Evolutionary conservation across 2,329 filamentous ascomycete species (phyloP).

Genomic region (Sporothrix dimorphospora): DNA sequence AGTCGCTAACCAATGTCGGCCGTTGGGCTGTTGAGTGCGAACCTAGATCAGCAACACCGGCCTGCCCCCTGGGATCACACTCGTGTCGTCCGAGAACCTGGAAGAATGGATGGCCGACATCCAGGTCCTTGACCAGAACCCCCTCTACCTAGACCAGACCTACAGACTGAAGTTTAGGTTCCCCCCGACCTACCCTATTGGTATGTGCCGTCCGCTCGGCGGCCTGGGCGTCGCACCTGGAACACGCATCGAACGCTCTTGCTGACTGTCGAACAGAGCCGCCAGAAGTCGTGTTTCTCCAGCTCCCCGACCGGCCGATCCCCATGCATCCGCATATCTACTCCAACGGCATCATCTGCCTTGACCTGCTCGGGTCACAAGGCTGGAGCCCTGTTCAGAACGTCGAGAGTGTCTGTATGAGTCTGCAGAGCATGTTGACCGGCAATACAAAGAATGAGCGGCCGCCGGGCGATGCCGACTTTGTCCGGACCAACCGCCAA

Average conservation of each 20-base stretch:
- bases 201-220: conserved; percentile 51
- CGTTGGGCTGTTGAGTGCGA: not conserved
- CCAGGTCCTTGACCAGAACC: conserved; percentile 84
- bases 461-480: conserved; percentile 86
- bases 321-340: conserved; percentile 98
- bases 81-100: conserved; percentile 80
- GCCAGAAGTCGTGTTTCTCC: conserved; percentile 88
- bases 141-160: conserved; percentile 77
- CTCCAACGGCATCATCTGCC: conserved; percentile 97
- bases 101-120: conserved; percentile 94
- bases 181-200: conserved; percentile 83
- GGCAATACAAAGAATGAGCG: conserved; percentile 91
- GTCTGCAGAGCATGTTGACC: conserved; percentile 96
- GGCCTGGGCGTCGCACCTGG: not conserved
- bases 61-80: conserved; percentile 70
- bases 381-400: conserved; percentile 98
- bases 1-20: not conserved
- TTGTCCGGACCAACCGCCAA: conserved; percentile 77
- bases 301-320: conserved; percentile 67
- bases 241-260: not conserved
- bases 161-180: conserved; percentile 91
- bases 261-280: conserved; percentile 64
- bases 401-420: conserved; percentile 96
- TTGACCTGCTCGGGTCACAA: conserved; percentile 83
- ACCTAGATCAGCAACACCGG: conserved; percentile 55